Base-by-base conservation (phyloP, 192 early-diverging fungal genomes). In the Mortierella hygrophila region DNA sequence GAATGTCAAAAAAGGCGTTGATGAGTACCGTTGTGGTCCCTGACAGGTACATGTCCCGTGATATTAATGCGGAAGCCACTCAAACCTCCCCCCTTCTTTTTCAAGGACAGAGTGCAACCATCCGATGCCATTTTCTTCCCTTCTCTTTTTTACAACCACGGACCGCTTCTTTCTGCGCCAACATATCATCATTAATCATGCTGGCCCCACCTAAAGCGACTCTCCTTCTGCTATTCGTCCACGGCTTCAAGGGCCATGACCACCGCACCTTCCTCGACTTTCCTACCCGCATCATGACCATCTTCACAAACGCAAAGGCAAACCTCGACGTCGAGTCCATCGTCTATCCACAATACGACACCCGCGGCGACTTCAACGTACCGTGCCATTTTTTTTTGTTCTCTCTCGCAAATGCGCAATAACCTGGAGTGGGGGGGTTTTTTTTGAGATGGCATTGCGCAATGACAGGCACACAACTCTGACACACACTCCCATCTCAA, bases 191-290 rank as follows among this genome's bases (percentile, higher is more conserved):
- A 49, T 42, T 54, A 37, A 72, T 13, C 8, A 86, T 86, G 79
- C 35, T 86, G 42, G 26, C 42, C 20, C 70, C 72, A 18, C 78
- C 75, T 47, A 81, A 57, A 40, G 87, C 90, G 68, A 90, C 89
- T 42, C 74, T 92, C 8, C 76, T 93, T 10, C 79, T 93, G 9
- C 41, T 93, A 38, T 93, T 93, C 72, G 77, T 93, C 18, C 93
- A 93, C 79, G 93, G 93, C 6, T 93, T 93, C 73, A 84, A 87
- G 68, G 93, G 93, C 8, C 82, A 88, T 79, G 92, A 92, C 75
- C 74, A 75, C 68, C 80, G 72, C 75, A 83, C 82, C 4, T 78
- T 79, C 18, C 74, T 93, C 82, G 91, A 91, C 44, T 93, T 92
- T 79, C 93, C 93, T 38, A 89, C 86, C 37, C 72, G 89, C 52